These are phyloP conservation scores for Quercus lobata DNA, from an alignment of 331 rosid genomes.

Conservation along the genomic window DNA sequence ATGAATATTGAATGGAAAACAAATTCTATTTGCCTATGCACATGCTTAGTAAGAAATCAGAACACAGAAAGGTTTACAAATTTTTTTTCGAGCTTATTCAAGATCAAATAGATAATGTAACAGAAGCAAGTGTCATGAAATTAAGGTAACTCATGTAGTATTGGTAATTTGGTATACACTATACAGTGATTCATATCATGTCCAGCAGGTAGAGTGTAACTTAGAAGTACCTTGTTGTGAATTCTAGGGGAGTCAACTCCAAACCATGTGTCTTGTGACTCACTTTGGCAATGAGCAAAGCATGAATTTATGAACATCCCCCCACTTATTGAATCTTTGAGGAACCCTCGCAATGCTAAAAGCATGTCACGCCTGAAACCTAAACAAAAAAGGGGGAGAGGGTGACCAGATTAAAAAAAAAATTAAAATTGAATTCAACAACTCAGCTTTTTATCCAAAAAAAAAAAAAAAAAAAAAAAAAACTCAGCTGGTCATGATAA, in stretches of 20 bases:
- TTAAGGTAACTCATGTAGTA: no score
- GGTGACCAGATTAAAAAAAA: no score
- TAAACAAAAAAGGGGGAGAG: slow-evolving; percentile 7
- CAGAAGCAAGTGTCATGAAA: no score
- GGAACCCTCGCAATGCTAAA: slow-evolving; percentile 42
- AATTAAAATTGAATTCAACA: not conserved
- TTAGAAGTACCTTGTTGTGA: slow-evolving; percentile 50
- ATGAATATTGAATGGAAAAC: no score
- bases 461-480: not conserved
- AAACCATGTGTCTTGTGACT: slow-evolving; percentile 86
- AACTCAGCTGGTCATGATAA: not conserved
- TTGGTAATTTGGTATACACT: no score
- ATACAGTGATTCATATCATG: not conserved
- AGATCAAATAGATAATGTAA: no score
- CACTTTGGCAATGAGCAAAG: slow-evolving; percentile 98
- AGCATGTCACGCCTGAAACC: slow-evolving; percentile 74
- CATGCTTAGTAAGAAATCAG: no score
- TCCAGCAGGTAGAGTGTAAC: not conserved
- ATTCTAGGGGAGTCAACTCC: slow-evolving; percentile 65
- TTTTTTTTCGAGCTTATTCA: no score
- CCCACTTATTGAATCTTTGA: slow-evolving; percentile 48
- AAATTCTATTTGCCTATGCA: no score
- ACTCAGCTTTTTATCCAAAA: not conserved
- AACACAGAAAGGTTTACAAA: no score
- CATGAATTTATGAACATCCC: slow-evolving; percentile 92